Evolutionary conservation across 1,139 yeast species (phyloP).

Genomic region (Scheffersomyces lignicola): DNA sequence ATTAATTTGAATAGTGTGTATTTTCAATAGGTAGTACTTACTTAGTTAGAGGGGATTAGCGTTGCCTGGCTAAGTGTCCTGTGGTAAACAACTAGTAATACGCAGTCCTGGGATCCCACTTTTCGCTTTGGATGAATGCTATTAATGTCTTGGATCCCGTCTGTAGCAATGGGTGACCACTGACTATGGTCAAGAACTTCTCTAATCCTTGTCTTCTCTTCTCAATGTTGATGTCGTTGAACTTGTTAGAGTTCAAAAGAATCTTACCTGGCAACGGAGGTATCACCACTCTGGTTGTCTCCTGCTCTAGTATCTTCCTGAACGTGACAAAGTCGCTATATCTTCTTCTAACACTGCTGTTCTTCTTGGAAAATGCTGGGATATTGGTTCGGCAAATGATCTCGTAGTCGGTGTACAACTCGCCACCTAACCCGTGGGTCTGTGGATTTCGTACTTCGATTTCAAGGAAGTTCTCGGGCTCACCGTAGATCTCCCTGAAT

Average conservation of each 20-base stretch:
- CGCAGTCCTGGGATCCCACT: constrained; percentile 56
- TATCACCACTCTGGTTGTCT: constrained; percentile 73
- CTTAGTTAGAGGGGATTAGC: too few species aligned
- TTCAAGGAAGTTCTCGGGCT: constrained; percentile 92
- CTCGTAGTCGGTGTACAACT: constrained; percentile 88
- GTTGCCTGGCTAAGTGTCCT: too few species aligned
- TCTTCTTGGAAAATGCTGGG: constrained; percentile 75
- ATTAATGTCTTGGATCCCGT: constrained; percentile 83
- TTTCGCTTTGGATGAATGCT: constrained; percentile 85
- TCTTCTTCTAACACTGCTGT: constrained; percentile 75
- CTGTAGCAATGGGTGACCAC: constrained; percentile 92
- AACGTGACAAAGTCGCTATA: constrained; percentile 89
- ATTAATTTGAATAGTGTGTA: too few species aligned
- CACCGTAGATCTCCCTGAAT: constrained; percentile 83
- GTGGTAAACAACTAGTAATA: constrained; percentile 13
- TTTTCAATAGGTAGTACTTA: too few species aligned
- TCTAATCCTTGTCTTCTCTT: constrained; percentile 83
- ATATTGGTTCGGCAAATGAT: constrained; percentile 82
- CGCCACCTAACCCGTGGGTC: constrained; percentile 71
- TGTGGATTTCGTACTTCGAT: constrained; percentile 82
- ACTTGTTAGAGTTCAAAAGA: constrained; percentile 65
- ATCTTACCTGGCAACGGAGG: constrained; percentile 89
- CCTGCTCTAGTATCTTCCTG: constrained; percentile 71
- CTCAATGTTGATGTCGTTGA: constrained; percentile 82
- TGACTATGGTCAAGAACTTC: constrained; percentile 73